A percentile compares a stretch with the other conserved stretches of the same genome.
These are phyloP conservation scores for Populus alba DNA, from an alignment of 345 rosid species.

Conservation along the genomic window DNA sequence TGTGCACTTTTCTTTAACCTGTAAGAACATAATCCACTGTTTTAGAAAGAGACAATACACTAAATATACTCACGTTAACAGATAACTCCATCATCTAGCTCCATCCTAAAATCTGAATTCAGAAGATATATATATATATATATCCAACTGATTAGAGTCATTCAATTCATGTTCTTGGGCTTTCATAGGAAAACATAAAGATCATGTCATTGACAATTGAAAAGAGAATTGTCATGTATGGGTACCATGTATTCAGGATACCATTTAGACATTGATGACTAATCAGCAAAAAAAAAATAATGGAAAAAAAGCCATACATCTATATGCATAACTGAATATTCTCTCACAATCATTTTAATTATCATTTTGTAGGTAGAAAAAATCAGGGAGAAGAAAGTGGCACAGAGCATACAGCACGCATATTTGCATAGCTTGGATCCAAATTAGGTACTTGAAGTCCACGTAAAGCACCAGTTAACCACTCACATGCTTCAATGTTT, in stretches of 20 bases:
- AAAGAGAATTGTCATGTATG: neutral
- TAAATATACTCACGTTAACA: neutral
- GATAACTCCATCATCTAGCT: neutral
- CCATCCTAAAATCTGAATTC: neutral
- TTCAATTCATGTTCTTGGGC: neutral
- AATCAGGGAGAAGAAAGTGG: constrained; percentile 11
- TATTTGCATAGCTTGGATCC: constrained; percentile 74
- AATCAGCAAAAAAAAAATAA: neutral
- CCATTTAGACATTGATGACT: neutral
- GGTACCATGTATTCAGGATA: neutral
- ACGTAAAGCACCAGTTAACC: constrained; percentile 79
- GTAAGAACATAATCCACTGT: constrained; percentile 7
- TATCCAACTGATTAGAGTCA: neutral
- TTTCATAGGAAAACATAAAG: neutral
- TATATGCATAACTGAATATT: neutral
- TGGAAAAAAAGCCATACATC: neutral
- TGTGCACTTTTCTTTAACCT: constrained; percentile 87
- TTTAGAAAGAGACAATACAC: neutral
- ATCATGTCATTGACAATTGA: neutral
- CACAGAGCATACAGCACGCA: constrained; percentile 72
- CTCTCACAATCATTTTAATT: neutral
- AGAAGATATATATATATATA: neutral
- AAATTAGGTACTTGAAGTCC: constrained; percentile 81
- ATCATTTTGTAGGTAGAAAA: neutral
- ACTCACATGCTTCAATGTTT: constrained; percentile 96